A percentile compares a stretch with the other conserved stretches of the same genome.
Evolutionary conservation across 1,139 yeast species (phyloP).

Genomic region (Pneumocystis oryctolagi): DNA sequence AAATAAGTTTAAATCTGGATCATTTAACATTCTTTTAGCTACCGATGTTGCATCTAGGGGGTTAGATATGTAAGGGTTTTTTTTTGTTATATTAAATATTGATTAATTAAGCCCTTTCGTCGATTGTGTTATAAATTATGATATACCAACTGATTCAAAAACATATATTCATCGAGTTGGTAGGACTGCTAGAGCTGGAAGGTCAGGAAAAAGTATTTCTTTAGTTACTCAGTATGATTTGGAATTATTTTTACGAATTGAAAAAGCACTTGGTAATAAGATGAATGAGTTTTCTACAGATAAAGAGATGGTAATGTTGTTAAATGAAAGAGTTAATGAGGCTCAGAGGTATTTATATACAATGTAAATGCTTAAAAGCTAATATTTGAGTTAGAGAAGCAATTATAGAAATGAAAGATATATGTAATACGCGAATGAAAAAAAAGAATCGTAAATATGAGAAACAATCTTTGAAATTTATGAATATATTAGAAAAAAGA

Average conservation of each 20-base stretch:
- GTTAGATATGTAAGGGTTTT: constrained; percentile 71
- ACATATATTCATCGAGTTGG: constrained; percentile 96
- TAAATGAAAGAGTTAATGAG: constrained; percentile 78
- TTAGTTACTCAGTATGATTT: constrained; percentile 89
- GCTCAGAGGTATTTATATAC: constrained; percentile 34
- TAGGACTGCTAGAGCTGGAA: constrained; percentile 95
- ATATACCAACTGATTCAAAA: constrained; percentile 95
- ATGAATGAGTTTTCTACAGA: constrained; percentile 73
- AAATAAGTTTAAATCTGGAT: constrained; percentile 80
- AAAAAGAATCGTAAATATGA: constrained; percentile 25
- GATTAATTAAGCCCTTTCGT: constrained; percentile 44
- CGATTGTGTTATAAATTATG: constrained; percentile 82
- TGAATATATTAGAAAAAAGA: constrained; percentile 8
- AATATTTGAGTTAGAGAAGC: constrained; percentile 46
- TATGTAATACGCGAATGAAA: constrained; percentile 36
- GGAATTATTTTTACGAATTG: constrained; percentile 75
- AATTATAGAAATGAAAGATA: constrained; percentile 62
- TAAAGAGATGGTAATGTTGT: constrained; percentile 57
- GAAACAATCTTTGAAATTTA: constrained; percentile 4
- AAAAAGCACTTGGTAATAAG: constrained; percentile 48
- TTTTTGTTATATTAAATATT: background rate
- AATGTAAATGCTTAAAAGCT: background rate
- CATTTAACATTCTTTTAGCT: constrained; percentile 70
- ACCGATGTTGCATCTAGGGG: constrained; percentile 99
- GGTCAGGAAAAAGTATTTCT: constrained; percentile 83